Percentiles rank a stretch among this genome's conserved stretches.
Conservation (phyloP, 208 protist genomes). For the Lotmaria passim region DNA sequence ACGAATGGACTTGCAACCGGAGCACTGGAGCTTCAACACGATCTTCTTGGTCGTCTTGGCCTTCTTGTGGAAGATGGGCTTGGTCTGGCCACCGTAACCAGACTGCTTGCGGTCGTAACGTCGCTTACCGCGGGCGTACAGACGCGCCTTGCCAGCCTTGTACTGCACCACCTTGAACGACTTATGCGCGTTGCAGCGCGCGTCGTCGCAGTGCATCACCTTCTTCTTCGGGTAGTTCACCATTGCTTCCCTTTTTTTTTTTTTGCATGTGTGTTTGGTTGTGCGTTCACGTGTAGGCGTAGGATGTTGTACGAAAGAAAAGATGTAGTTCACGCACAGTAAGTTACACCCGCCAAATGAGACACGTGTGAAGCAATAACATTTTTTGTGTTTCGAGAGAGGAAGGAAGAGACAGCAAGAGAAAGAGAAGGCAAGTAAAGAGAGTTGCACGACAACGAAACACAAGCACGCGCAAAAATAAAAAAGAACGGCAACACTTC, state of each 20-base stretch:
- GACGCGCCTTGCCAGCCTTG: slow-evolving; percentile 99
- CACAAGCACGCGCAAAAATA: too few species aligned
- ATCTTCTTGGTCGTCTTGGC: slow-evolving; percentile 99
- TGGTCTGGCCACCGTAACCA: slow-evolving; percentile 99
- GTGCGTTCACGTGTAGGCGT: not conserved
- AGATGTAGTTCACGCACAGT: too few species aligned
- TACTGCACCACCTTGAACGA: slow-evolving; percentile 99
- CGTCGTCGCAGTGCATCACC: slow-evolving; percentile 90
- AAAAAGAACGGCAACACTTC: not conserved
- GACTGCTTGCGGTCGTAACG: slow-evolving; percentile 99
- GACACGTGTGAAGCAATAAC: not conserved
- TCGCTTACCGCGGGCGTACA: slow-evolving; percentile 98
- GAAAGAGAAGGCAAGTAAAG: not conserved
- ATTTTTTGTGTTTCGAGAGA: not conserved
- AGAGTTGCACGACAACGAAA: too few species aligned
- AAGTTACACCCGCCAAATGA: too few species aligned
- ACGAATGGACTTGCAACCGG: slow-evolving; percentile 95
- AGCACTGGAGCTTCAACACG: slow-evolving; percentile 98
- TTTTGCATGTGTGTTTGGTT: too few species aligned
- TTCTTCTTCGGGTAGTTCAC: slow-evolving; percentile 95
- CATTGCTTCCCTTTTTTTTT: slow-evolving; percentile 60
- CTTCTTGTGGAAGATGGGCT: slow-evolving; percentile 99
- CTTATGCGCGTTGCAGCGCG: slow-evolving; percentile 95
- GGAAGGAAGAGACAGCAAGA: not conserved
- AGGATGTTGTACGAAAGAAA: not conserved